Evolutionary conservation across 768 basidiomycete genomes (phyloP).

Genomic region (Naganishia friedmannii): DNA sequence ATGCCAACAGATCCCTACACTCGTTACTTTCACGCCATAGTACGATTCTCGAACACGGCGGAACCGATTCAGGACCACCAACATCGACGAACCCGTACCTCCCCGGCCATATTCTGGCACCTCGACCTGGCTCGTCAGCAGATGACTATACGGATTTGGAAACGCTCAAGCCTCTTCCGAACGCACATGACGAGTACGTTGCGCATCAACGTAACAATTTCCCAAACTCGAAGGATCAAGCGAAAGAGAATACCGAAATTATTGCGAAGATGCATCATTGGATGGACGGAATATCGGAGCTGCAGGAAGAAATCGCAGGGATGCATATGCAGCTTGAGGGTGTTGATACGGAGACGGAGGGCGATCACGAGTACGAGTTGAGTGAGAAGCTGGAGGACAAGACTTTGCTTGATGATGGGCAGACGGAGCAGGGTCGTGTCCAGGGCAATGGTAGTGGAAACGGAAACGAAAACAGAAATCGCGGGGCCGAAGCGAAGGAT

Average conservation of each 20-base stretch:
- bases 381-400: slow-evolving; percentile 8
- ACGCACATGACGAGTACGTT: slow-evolving; percentile 12
- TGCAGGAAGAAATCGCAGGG: slow-evolving; percentile 16
- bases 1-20: slow-evolving; percentile 12
- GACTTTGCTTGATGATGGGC: neutral
- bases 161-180: neutral
- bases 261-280: slow-evolving; percentile 14
- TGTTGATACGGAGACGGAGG: neutral
- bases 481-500: neutral
- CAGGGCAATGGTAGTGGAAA: neutral
- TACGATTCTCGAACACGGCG: slow-evolving; percentile 9
- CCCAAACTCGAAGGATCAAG: neutral
- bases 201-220: neutral
- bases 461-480: neutral
- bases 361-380: neutral
- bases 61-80: slow-evolving; percentile 12
- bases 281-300: slow-evolving; percentile 8
- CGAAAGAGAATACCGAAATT: neutral
- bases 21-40: slow-evolving; percentile 2
- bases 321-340: slow-evolving; percentile 24
- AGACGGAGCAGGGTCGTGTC: neutral
- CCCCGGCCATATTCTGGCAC: neutral
- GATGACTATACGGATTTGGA: slow-evolving; percentile 12
- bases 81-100: neutral
- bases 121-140: neutral